phyloP scores from a whole-genome alignment of 768 basidiomycete genomes.

The Hericium alpestre region DNA sequence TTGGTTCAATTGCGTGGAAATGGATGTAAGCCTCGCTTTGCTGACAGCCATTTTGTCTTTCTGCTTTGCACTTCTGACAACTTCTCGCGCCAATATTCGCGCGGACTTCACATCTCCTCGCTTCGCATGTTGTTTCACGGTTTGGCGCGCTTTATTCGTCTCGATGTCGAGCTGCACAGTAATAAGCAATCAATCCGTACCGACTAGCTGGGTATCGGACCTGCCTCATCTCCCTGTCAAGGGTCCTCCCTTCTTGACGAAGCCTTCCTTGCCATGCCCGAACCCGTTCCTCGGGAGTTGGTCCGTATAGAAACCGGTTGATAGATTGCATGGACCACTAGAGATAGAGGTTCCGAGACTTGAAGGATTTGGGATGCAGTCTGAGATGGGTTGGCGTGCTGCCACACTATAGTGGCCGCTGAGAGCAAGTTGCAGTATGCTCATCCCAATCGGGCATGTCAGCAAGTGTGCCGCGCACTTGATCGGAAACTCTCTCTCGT shows the following conservation, averaged over 20 bases:
- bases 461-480: too few relatives aligned
- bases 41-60: slow-evolving; percentile 84
- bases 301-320: slow-evolving; percentile 91
- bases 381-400: too few relatives aligned
- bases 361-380: too few relatives aligned
- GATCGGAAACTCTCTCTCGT: too few relatives aligned
- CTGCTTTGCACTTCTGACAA: slow-evolving; percentile 93
- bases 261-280: slow-evolving; percentile 86
- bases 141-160: slow-evolving; percentile 65
- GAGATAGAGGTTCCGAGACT: too few relatives aligned
- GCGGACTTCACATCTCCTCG: slow-evolving; percentile 92
- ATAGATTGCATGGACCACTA: slow-evolving; percentile 59
- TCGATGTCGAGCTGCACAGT: slow-evolving; percentile 63
- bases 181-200: slow-evolving; percentile 9
- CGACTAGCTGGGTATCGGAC: slow-evolving; percentile 35
- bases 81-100: slow-evolving; percentile 82
- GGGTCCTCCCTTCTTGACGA: slow-evolving; percentile 64
- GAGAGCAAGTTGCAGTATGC: too few relatives aligned
- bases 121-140: slow-evolving; percentile 80
- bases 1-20: slow-evolving; percentile 79
- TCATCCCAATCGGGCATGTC: too few relatives aligned
- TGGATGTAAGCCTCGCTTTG: slow-evolving; percentile 88
- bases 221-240: slow-evolving; percentile 95
- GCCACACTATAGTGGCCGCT: too few relatives aligned
- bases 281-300: slow-evolving; percentile 89